Percentiles rank a stretch among this genome's conserved stretches.
Conservation (phyloP, 177 flowering plant genomes). For the Vitis hybrid region DNA sequence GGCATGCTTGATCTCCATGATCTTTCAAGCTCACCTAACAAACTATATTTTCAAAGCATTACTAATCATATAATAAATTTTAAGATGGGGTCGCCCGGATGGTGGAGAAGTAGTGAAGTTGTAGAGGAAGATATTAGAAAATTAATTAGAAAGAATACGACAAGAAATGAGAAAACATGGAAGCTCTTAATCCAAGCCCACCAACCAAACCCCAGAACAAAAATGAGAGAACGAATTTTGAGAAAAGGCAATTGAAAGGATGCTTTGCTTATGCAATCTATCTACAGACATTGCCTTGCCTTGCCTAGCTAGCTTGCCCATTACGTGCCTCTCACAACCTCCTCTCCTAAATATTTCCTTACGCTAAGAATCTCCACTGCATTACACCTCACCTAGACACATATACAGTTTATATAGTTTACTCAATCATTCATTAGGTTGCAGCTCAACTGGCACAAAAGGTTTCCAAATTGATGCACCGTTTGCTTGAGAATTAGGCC, state of each 20-base stretch:
- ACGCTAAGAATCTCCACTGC: conserved; percentile 26
- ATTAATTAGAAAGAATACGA: not conserved
- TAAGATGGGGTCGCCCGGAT: no score
- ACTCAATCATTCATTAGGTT: not conserved
- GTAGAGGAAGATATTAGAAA: not conserved
- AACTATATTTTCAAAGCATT: no score
- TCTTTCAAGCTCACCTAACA: no score
- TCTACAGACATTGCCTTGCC: conserved; percentile 13
- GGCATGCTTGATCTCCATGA: no score
- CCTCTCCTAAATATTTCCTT: conserved; percentile 4
- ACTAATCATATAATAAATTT: no score
- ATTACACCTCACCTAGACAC: not conserved
- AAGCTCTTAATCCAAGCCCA: not conserved
- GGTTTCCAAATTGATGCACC: no score
- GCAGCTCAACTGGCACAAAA: no score
- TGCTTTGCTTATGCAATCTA: conserved; percentile 20
- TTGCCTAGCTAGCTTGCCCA: not conserved
- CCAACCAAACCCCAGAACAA: conserved; percentile 10
- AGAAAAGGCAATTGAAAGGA: not conserved
- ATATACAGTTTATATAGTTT: not conserved
- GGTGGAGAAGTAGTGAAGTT: no score
- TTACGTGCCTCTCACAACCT: conserved; percentile 26
- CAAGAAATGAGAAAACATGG: not conserved
- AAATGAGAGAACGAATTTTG: not conserved
- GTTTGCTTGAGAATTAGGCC: no score